These are phyloP conservation scores for Aechmea fasciata DNA, from an alignment of 176 grass and related monocot genomes.

Conservation along the genomic window DNA sequence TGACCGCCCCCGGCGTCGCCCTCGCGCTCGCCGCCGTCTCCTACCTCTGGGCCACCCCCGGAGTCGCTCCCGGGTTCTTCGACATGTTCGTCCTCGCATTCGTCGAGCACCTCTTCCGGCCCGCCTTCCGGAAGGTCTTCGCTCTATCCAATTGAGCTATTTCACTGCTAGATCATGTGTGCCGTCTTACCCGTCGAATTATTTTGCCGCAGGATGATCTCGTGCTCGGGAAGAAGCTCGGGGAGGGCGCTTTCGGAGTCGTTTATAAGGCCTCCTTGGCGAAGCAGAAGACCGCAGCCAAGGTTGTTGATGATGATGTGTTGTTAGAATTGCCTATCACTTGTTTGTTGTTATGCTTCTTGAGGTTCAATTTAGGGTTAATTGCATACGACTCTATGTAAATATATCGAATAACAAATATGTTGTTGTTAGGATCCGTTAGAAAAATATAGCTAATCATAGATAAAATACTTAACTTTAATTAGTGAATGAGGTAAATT, in stretches of 20 bases:
- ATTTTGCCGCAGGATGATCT: slow-evolving; percentile 58
- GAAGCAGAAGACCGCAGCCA: slow-evolving; percentile 47
- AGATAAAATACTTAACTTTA: too few species aligned
- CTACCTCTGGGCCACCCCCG: slow-evolving; percentile 93
- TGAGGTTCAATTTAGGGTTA: too few species aligned
- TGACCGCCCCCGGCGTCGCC: slow-evolving; percentile 55
- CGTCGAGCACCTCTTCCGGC: slow-evolving; percentile 64
- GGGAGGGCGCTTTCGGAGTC: slow-evolving; percentile 86
- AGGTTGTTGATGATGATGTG: slow-evolving; percentile 33
- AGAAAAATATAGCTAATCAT: too few species aligned
- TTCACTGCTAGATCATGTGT: neutral
- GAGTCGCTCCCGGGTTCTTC: slow-evolving; percentile 91
- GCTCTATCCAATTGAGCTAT: too few species aligned
- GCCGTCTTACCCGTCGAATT: slow-evolving; percentile 2
- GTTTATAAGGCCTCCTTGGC: slow-evolving; percentile 76
- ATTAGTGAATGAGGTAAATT: too few species aligned
- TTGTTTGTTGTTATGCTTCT: neutral
- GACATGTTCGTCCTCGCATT: slow-evolving; percentile 95
- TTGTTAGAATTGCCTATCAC: neutral
- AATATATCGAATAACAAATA: too few species aligned
- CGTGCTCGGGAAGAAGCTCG: slow-evolving; percentile 82
- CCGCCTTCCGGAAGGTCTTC: slow-evolving; percentile 68
- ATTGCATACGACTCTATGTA: too few species aligned
- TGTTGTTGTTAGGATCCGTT: too few species aligned
- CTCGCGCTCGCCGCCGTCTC: slow-evolving; percentile 48